Percentiles rank a stretch among this genome's conserved stretches.
phyloP scores from a whole-genome alignment of 2,329 filamentous ascomycete genomes.

The Bipolaris victoriae region DNA sequence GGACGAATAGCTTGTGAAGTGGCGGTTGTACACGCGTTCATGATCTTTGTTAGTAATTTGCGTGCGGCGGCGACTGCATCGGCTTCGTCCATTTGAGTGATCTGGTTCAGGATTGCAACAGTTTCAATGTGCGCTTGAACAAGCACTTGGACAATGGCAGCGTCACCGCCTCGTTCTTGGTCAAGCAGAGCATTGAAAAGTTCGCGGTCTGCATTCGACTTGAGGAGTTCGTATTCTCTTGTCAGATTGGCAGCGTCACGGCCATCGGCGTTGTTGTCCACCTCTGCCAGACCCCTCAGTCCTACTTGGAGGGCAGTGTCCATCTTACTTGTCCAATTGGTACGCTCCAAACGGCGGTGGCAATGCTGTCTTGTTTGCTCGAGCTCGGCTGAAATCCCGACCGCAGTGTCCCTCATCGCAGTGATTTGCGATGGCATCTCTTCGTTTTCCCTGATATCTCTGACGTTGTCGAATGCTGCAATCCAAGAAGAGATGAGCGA shows the following conservation, averaged over 20 bases:
- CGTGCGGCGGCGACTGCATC: slow-evolving; percentile 83
- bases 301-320: slow-evolving; percentile 89
- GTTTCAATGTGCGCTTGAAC: slow-evolving; percentile 93
- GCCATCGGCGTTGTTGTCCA: slow-evolving; percentile 68
- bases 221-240: slow-evolving; percentile 85
- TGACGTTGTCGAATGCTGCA: slow-evolving; percentile 84
- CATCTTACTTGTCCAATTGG: slow-evolving; percentile 84
- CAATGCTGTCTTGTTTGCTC: slow-evolving; percentile 90
- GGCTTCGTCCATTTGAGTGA: slow-evolving; percentile 80
- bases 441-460: slow-evolving; percentile 72
- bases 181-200: slow-evolving; percentile 78
- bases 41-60: slow-evolving; percentile 74
- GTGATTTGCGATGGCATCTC: slow-evolving; percentile 64
- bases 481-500: slow-evolving; percentile 89
- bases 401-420: slow-evolving; percentile 83
- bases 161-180: slow-evolving; percentile 81
- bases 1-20: slow-evolving; percentile 88
- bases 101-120: slow-evolving; percentile 79
- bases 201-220: slow-evolving; percentile 81
- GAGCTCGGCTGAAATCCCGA: slow-evolving; percentile 85
- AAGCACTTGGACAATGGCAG: slow-evolving; percentile 78
- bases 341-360: slow-evolving; percentile 80
- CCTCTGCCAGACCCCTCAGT: slow-evolving; percentile 74
- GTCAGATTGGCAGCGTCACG: slow-evolving; percentile 74
- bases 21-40: slow-evolving; percentile 76